Evolutionary conservation across 2,329 filamentous ascomycete species (phyloP).

Genomic region (Sclerotinia sclerotiorum): DNA sequence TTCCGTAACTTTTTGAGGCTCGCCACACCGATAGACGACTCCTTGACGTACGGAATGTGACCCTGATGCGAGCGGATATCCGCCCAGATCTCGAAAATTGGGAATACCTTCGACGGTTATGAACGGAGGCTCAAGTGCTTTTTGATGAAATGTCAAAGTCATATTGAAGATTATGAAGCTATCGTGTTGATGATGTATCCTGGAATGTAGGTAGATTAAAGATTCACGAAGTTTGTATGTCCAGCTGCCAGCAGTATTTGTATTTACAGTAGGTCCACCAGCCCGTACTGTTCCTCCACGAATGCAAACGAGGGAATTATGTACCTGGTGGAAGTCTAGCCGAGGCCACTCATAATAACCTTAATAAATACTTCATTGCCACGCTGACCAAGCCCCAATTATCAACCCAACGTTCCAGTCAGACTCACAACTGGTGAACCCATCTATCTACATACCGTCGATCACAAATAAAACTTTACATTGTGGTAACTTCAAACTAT

Average conservation of each 20-base stretch:
- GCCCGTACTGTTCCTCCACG: background rate
- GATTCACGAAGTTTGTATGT: background rate
- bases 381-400: conserved; percentile 4
- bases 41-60: conserved; percentile 50
- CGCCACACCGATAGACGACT: conserved; percentile 66
- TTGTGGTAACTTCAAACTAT: background rate
- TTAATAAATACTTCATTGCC: background rate
- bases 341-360: background rate
- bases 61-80: conserved; percentile 49
- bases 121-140: conserved; percentile 48
- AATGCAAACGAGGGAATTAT: background rate
- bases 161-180: conserved; percentile 23
- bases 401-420: background rate
- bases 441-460: background rate
- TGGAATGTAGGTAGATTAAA: conserved; percentile 4
- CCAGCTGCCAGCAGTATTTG: background rate
- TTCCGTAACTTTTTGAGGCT: conserved; percentile 58
- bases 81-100: conserved; percentile 70
- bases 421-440: background rate
- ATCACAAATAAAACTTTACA: background rate
- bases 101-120: conserved; percentile 55
- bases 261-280: background rate
- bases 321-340: no score
- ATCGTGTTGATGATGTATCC: background rate
- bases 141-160: conserved; percentile 15